Percentiles rank a stretch among this genome's conserved stretches.
Conservation (phyloP, 306 rosid genomes). For the Geum urbanum region DNA sequence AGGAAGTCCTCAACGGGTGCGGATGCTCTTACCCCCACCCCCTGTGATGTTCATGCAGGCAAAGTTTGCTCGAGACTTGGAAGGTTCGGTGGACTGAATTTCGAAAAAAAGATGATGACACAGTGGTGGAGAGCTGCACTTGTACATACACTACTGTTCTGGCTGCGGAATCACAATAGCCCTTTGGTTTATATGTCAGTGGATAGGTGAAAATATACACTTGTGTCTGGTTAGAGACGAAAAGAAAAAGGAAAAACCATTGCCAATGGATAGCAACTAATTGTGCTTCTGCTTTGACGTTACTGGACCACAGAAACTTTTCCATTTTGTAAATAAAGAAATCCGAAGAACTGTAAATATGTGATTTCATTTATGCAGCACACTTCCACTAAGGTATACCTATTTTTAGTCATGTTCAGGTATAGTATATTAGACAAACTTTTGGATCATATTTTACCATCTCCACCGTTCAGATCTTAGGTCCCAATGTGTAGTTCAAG, state of each 20-base stretch:
- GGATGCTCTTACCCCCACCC: neutral
- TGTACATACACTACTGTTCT: constrained; percentile 14
- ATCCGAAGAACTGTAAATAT: neutral
- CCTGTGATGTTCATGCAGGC: constrained; percentile 42
- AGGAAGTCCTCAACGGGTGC: no score
- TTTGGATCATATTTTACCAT: no score
- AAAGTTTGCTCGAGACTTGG: constrained; percentile 53
- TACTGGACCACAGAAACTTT: neutral
- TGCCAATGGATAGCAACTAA: neutral
- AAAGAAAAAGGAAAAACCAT: neutral
- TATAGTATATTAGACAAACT: no score
- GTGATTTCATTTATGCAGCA: no score
- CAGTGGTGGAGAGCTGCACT: neutral
- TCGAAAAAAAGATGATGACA: constrained; percentile 8
- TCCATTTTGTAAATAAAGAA: neutral
- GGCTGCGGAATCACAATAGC: constrained; percentile 10
- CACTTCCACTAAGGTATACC: no score
- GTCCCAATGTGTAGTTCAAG: no score
- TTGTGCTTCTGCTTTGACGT: neutral
- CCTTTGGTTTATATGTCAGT: neutral
- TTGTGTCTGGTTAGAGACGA: neutral
- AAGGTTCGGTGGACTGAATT: constrained; percentile 48
- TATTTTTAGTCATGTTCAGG: no score
- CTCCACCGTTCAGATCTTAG: no score
- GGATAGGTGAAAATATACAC: neutral